Base-by-base conservation (phyloP, 2,329 filamentous ascomycete genomes). In the Aspergillus fumigatus region DNA sequence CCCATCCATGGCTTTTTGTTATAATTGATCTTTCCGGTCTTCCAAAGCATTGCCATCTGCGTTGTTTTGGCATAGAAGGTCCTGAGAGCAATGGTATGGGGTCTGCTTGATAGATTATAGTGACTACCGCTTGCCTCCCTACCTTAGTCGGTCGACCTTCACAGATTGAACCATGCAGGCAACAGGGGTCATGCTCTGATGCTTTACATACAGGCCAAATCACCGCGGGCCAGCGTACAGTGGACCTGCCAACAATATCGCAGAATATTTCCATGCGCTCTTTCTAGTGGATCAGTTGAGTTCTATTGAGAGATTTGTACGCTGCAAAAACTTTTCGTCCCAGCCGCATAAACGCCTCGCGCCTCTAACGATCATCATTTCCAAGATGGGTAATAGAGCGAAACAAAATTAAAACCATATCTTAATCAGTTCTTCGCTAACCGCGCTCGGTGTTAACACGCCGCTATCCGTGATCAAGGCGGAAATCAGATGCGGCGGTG, bases 401-500 rank as follows among this genome's bases (percentile, higher is more conserved):
- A 23, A 53, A 50, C 57, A 62, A 48, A 61, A 63, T 52, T 55
- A 62, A 57, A 78, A 79, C 77, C 77, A 79, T 53, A 87, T 84
- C 73, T 87, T 87, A 70, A 87, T 87, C 65, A 88, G 68, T 69
- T 87, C 84, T 69, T 87, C 84, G 57, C 84, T 86, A 40, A 88
- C 84, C 7, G 84, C 84, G 62, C 83, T 85, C 0, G 84, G 84
- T 6, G 84, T 82, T 57, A 86, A 71, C 2, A 87, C 83, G 53
- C 85, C 85, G 32, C 80, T 82, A 66, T 88, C 85, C 3, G 84
- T 88, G 63, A 87, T 85, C 63, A 88, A 79, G 2, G 83, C 84
- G 2, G 82, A 84, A 57, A 88, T 87, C 51, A 86, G 69, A 61
- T 84, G 77, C 6, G 85, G 84, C 7, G 84, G 84, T 62, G 78